Evolutionary conservation across 2,329 filamentous ascomycete genomes (phyloP).

Genomic region (Pseudopyricularia cyperi): DNA sequence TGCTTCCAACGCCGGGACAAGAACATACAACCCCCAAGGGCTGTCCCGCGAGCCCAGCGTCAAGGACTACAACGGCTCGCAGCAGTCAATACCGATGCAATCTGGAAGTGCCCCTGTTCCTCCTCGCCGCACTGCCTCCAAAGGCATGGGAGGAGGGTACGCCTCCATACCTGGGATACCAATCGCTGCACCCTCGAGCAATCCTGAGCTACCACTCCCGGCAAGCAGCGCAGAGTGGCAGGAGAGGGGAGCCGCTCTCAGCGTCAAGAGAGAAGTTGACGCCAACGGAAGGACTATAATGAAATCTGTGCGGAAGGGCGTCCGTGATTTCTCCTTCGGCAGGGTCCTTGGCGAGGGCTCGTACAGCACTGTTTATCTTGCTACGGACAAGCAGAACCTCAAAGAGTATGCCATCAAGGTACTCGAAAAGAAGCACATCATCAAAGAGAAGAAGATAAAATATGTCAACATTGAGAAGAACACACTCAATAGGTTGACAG

Average conservation of each 20-base stretch:
- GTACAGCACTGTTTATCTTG: constrained; percentile 90
- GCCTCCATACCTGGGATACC: constrained; percentile 28
- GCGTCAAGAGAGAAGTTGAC: constrained; percentile 71
- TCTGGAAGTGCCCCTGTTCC: constrained; percentile 51
- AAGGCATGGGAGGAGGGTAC: constrained; percentile 50
- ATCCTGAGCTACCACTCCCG: constrained; percentile 27
- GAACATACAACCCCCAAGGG: constrained; percentile 6
- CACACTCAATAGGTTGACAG: constrained; percentile 86
- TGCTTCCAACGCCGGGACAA: constrained; percentile 37
- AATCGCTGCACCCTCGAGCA: constrained; percentile 21
- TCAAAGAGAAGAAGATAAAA: constrained; percentile 99
- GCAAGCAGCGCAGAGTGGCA: constrained; percentile 85
- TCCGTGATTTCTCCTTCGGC: constrained; percentile 92
- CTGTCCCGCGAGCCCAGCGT: constrained; percentile 52
- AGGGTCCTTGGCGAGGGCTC: constrained; percentile 87
- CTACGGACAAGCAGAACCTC: constrained; percentile 82
- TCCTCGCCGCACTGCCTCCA: constrained; percentile 58
- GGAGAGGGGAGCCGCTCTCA: constrained; percentile 81
- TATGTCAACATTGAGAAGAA: constrained; percentile 99
- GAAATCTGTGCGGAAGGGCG: constrained; percentile 86
- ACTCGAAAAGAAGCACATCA: constrained; percentile 95
- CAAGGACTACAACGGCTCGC: constrained; percentile 15
- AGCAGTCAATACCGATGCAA: constrained; percentile 34
- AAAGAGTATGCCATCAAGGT: constrained; percentile 99
- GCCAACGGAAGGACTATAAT: constrained; percentile 70